Evolutionary conservation across 2,329 filamentous ascomycete species (phyloP).

Genomic region (Colletotrichum simmondsii): DNA sequence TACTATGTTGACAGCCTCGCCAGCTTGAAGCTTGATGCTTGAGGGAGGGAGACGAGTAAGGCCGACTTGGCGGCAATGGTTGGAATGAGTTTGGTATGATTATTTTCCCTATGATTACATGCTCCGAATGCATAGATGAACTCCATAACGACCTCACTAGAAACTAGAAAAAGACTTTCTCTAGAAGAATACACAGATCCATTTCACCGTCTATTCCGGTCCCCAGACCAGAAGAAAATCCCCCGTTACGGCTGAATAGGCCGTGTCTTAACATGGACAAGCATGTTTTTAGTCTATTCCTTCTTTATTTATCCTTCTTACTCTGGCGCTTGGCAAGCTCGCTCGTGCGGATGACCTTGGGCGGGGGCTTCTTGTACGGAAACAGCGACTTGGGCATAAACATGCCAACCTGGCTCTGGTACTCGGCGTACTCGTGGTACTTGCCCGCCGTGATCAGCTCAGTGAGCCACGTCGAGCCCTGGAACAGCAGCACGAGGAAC

Average conservation of each 20-base stretch:
- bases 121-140: slow-evolving; percentile 9
- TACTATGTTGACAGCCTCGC: slow-evolving; percentile 88
- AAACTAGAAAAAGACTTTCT: not conserved
- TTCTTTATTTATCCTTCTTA: slow-evolving; percentile 47
- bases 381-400: slow-evolving; percentile 75
- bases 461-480: slow-evolving; percentile 88
- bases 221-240: not conserved
- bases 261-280: too few species aligned
- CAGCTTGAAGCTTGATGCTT: slow-evolving; percentile 70
- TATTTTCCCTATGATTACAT: slow-evolving; percentile 11
- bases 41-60: slow-evolving; percentile 31
- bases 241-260: too few species aligned
- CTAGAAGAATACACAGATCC: slow-evolving; percentile 23
- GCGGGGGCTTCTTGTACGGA: slow-evolving; percentile 54
- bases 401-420: slow-evolving; percentile 84
- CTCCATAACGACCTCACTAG: slow-evolving; percentile 9
- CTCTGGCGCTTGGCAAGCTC: slow-evolving; percentile 59
- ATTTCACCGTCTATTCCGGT: not conserved
- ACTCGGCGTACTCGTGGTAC: slow-evolving; percentile 88
- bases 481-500: slow-evolving; percentile 83
- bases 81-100: not conserved
- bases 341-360: slow-evolving; percentile 62
- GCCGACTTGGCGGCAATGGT: not conserved
- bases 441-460: slow-evolving; percentile 84
- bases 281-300: too few species aligned